A percentile compares a stretch with the other conserved stretches of the same genome.
These are phyloP conservation scores for Lepidium sativum DNA, from an alignment of 345 rosid species.

Conservation along the genomic window DNA sequence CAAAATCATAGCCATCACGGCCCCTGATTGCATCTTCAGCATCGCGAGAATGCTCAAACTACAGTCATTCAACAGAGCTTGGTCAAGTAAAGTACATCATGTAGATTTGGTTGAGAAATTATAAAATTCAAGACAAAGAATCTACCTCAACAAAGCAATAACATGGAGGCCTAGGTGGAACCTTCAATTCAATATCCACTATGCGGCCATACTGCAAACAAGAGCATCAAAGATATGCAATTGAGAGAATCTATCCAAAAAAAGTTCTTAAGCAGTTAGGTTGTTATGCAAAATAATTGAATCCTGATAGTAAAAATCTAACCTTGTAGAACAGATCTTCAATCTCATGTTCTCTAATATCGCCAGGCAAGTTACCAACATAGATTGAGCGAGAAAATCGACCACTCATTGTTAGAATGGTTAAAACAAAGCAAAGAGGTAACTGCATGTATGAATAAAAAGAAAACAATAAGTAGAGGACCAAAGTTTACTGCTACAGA, in stretches of 20 bases:
- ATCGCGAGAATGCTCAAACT: conserved; percentile 58
- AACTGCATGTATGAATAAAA: conserved; percentile 16
- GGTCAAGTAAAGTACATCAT: neutral
- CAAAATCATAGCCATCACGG: conserved; percentile 82
- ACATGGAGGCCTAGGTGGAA: conserved; percentile 93
- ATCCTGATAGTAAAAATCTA: conserved; percentile 5
- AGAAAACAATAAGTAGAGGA: conserved; percentile 9
- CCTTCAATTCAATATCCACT: conserved; percentile 85
- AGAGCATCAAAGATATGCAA: neutral
- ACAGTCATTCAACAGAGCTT: conserved; percentile 11
- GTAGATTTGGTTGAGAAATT: neutral
- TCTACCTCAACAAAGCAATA: conserved; percentile 95
- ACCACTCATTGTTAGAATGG: conserved; percentile 62
- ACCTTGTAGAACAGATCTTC: conserved; percentile 98
- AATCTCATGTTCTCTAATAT: conserved; percentile 76
- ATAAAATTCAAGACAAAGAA: neutral
- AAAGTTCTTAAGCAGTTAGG: neutral
- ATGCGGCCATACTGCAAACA: conserved; percentile 72
- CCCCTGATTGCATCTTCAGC: conserved; percentile 81
- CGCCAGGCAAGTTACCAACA: conserved; percentile 92
- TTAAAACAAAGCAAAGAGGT: conserved; percentile 5
- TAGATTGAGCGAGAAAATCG: conserved; percentile 96
- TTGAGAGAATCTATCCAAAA: neutral
- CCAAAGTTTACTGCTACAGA: conserved; percentile 8
- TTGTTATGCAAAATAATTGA: neutral